Base-by-base conservation (phyloP, 83 land plant genomes). In the Larix sibirica region DNA sequence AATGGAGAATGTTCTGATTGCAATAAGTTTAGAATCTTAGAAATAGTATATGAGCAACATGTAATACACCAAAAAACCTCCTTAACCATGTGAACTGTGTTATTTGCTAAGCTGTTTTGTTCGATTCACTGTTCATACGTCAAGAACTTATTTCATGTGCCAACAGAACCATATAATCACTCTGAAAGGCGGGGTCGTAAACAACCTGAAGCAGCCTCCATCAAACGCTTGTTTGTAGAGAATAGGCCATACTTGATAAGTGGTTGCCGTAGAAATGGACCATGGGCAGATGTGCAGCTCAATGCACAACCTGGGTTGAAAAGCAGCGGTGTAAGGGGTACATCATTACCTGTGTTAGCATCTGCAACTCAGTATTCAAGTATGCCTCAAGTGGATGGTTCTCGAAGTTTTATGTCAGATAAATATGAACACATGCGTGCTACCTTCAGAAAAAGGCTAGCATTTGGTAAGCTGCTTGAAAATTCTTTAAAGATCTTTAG, bases 161-260 rank as follows among this genome's bases (percentile, higher is more conserved):
- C 28, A 58, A 54, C 80, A 95, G 98, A 97, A 81, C 98, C 99
- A 44, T 97, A 94, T 82, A 91, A 91, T 86, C 83, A 81, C 70
- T 80, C 88, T 82, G 90, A 88, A 23, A 90, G 99, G 81, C 92
- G 98, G 59, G 95, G 97, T 12, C 89, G 90, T 42, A 97, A 93
- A 85, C 97, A 91, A 83, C 99, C 98, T 38, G 94, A 94, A 85
- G 92, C 97, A 63, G 96, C 98, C 69, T 89, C 94, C 77, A 80
- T 81, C 3, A 97, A 97, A 83, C 89, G 97, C 12, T 80, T 87
- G 75, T 97, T 88, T 89, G 95, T 97, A 18, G 95, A 97, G 83
- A 94, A 96, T 80, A 88, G 77, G 67, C 98, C 99, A 23, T 93
- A 96, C 61, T 61, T 89, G 54, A 92, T 94, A 44, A 83, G 85